phyloP scores from a whole-genome alignment of 352 stramenopile genomes.

The Phytophthora cryptogea region DNA sequence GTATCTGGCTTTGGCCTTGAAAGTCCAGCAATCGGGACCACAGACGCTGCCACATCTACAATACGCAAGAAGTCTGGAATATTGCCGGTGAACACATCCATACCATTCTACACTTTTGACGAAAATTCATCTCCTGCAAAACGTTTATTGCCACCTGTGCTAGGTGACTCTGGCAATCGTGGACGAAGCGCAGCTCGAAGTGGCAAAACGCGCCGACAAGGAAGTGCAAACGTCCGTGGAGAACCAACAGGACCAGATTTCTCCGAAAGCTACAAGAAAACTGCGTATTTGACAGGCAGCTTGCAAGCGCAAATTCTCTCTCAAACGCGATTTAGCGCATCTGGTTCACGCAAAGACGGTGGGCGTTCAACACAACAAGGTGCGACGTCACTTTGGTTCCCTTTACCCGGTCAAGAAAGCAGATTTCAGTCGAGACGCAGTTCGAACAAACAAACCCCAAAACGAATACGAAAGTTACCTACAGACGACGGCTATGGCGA shows the following conservation, averaged over 20 bases:
- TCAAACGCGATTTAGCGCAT: neutral
- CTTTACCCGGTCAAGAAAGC: slow-evolving; percentile 6
- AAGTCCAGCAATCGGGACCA: neutral
- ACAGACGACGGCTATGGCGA: slow-evolving; percentile 26
- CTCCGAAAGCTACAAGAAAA: slow-evolving; percentile 27
- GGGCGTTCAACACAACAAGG: neutral
- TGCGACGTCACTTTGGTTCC: slow-evolving; percentile 6
- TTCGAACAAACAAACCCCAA: neutral
- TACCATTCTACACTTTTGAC: slow-evolving; percentile 34
- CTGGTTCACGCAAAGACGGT: slow-evolving; percentile 2
- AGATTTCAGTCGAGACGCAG: slow-evolving; percentile 2
- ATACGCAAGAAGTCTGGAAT: slow-evolving; percentile 5
- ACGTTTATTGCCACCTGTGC: slow-evolving; percentile 20
- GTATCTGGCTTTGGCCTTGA: slow-evolving; percentile 26
- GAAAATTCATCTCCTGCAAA: slow-evolving; percentile 29
- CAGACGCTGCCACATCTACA: neutral
- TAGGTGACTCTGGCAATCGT: slow-evolving; percentile 4
- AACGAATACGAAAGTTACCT: slow-evolving; percentile 8
- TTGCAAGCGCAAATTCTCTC: slow-evolving; percentile 18
- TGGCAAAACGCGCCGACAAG: slow-evolving; percentile 10
- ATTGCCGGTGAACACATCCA: slow-evolving; percentile 2
- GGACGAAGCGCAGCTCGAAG: slow-evolving; percentile 4
- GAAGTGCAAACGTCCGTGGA: neutral
- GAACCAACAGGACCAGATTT: slow-evolving; percentile 13
- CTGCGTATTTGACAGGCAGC: slow-evolving; percentile 23